Base-by-base conservation (phyloP, 2,329 filamentous ascomycete species). In the Magnaporthiopsis poae region DNA sequence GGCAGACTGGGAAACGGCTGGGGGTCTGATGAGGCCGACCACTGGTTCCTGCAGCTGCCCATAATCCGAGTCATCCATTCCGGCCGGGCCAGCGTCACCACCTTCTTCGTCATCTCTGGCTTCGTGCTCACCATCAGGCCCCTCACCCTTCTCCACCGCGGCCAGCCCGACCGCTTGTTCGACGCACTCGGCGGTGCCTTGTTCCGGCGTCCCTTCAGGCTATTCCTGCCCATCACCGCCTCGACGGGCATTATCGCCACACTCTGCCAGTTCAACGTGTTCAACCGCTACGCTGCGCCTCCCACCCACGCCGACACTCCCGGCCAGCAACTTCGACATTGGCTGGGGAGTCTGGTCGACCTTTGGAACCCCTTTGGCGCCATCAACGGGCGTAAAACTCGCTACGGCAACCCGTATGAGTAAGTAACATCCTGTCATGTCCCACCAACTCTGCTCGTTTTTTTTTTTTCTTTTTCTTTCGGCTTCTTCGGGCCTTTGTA, bases 61-160 rank as follows among this genome's bases (percentile, higher is more conserved):
- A 78, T 79, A 63, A 13, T 81, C 11, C 77, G 80, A 36, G 65
- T 81, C 27, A 80, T 76, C 31, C 63, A 65, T 69, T 78, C 78
- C 21, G 80, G 80, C 29, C 75, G 77, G 18, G 78, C 80, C 13
- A 80, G 81, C 78, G 81, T 83, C 2, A 77, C 81, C 70, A 77
- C 83, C 62, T 83, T 83, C 72, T 83, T 83, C 72, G 77, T 82
- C 69, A 80, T 83, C 39, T 82, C 80, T 0, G 81, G 81, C 56
- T 82, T 80, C 68, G 80, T 78, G 3, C 75, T 83, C 31, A 77
- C 79, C 7, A 77, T 77, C 69, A 79, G 80, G 68, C 78, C 80
- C 1, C 71, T 83, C 33, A 75, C 76, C 66, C 74, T 76, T 39
- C 76, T 80, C 11, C 79, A 78, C 66, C 71, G 74, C 12, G 74